Percentiles rank a stretch among this genome's conserved stretches.
Conservation (phyloP, 305 asterid species). For the Fraxinus sp. region DNA sequence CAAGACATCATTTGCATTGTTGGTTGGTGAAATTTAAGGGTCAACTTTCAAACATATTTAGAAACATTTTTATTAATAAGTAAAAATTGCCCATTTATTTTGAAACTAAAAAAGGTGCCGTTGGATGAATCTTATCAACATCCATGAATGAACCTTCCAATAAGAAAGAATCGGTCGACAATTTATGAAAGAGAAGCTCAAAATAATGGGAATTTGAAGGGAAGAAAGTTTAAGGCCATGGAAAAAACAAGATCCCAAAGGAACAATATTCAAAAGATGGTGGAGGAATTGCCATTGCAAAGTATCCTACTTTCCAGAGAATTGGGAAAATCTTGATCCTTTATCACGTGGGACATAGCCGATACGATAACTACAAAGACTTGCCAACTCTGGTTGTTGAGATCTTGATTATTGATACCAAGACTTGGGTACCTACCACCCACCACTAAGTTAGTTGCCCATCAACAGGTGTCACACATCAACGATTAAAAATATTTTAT, state of each 20-base stretch:
- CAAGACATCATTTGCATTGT: background rate
- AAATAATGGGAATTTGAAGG: background rate
- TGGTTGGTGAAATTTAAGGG: background rate
- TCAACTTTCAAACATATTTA: background rate
- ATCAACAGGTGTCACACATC: background rate
- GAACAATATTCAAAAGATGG: background rate
- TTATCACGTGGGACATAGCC: background rate
- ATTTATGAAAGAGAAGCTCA: background rate
- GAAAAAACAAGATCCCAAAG: background rate
- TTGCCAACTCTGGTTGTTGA: background rate
- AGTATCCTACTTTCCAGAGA: background rate
- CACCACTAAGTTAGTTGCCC: background rate
- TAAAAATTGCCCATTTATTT: background rate
- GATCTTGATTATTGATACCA: background rate
- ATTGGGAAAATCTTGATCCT: background rate
- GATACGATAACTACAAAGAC: background rate
- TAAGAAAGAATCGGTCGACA: background rate
- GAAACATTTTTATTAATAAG: background rate
- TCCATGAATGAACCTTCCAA: background rate
- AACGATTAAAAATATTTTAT: background rate
- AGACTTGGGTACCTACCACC: background rate
- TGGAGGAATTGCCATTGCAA: background rate
- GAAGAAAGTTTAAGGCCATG: background rate
- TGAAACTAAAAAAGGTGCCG: background rate
- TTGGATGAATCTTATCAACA: background rate